Base-by-base conservation (phyloP, 805 yeast genomes). In the Pichia occidentalis region DNA sequence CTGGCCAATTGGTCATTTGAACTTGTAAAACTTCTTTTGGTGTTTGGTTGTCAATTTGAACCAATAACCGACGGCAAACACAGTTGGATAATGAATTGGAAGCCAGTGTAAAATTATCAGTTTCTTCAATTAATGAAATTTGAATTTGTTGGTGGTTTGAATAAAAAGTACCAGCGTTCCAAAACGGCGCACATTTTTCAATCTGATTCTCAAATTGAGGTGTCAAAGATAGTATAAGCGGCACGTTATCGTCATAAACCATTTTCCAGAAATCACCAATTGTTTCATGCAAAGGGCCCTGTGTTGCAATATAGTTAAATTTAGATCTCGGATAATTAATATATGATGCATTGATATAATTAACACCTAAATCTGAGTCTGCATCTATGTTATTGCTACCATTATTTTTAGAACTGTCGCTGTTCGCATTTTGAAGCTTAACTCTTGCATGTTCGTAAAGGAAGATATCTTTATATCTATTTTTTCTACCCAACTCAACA, bases 371-470 rank as follows among this genome's bases (percentile, higher is more conserved):
- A 37, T 54, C 62, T 19, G 43, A 45, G 5, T 41, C 34, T 5
- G 26, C 23, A 28, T 42, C 42, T 32, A 33, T 17, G 24, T 29
- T 30, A 4, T 26, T 21, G 16, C 16, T 9, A 25, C 22, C 10
- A 8, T 18, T 14, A 6, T 25, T 28, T 28, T 31, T 5, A 17
- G 14, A 14, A 16, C 21, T 31, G n/a, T 31, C 23, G 25, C 12
- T 12, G 24, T 20, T 25, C 32, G 50, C 45, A 14, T 54, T 53
- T 31, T 59, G 57, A 32, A 85, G 62, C 42, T 73, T 73, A 10
- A 90, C 96, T 41, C 96, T 67, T 4, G 94, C 73, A 51, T 84
- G 90, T 53, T 85, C 94, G 59, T 75, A 88, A 4, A 95, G 87
- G 52, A 83, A 80, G 29, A 88, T 84, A 56, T 88, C 95, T 51